Evolutionary conservation across 2,329 filamentous ascomycete species (phyloP).

Genomic region (Arachnopeziza araneosa): DNA sequence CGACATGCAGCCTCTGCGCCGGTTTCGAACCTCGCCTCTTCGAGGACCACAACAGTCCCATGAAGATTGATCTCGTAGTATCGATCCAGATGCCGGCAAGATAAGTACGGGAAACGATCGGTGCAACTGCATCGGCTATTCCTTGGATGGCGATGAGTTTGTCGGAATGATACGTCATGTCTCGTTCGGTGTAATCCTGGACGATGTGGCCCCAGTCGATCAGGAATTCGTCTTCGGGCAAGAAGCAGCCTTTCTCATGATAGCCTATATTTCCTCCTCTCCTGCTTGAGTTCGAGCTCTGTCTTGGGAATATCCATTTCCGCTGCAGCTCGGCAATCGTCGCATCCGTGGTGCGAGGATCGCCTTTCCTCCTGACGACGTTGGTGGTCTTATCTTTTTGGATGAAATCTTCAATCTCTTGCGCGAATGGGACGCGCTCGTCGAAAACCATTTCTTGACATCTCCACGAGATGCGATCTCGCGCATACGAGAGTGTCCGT

Average conservation of each 20-base stretch:
- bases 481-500: not conserved
- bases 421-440: not conserved
- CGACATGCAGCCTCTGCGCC: not conserved
- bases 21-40: not conserved
- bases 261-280: not conserved
- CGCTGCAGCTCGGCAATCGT: not conserved
- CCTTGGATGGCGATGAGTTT: constrained; percentile 10
- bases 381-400: not conserved
- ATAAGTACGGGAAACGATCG: not conserved
- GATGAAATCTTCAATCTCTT: constrained; percentile 1
- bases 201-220: constrained; percentile 6
- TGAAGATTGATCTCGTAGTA: not conserved
- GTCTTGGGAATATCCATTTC: constrained; percentile 4
- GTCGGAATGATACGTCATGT: constrained; percentile 7
- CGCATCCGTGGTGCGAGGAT: constrained; percentile 2
- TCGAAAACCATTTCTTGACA: constrained; percentile 4
- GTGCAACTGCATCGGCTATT: constrained; percentile 3
- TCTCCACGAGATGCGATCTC: constrained; percentile 1
- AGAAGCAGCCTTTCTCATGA: constrained; percentile 1
- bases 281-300: not conserved
- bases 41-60: not conserved
- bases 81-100: constrained; percentile 1
- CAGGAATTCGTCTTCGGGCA: not conserved
- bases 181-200: constrained; percentile 4
- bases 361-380: not conserved